Evolutionary conservation across 2,329 filamentous ascomycete species (phyloP).

Genomic region (Rhynchosporium secalis): DNA sequence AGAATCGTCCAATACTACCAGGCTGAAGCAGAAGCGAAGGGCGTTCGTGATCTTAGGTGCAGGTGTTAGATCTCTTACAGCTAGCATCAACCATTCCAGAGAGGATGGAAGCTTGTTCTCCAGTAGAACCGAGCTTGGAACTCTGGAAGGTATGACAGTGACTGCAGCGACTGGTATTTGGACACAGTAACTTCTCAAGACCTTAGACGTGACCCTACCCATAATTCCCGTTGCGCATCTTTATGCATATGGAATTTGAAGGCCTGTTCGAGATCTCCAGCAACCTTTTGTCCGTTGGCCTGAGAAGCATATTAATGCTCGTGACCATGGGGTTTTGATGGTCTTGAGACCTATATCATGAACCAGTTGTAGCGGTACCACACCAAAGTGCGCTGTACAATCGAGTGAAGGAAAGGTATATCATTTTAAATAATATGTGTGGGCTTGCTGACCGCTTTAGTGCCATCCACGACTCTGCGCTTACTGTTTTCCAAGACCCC

Average conservation of each 20-base stretch:
- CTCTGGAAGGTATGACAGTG: background rate
- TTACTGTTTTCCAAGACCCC: conserved; percentile 4
- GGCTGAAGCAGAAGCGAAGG: background rate
- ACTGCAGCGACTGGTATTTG: conserved; percentile 10
- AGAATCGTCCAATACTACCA: conserved; percentile 3
- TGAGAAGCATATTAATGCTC: conserved; percentile 41
- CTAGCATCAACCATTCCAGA: background rate
- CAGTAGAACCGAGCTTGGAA: background rate
- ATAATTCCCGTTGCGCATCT: conserved; percentile 42
- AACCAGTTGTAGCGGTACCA: conserved; percentile 31
- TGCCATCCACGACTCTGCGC: background rate
- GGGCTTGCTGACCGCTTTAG: background rate
- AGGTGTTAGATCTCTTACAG: background rate
- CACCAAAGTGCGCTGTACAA: conserved; percentile 16
- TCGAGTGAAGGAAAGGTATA: background rate
- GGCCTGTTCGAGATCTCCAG: conserved; percentile 29
- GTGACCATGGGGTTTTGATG: conserved; percentile 41
- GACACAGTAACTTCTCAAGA: conserved; percentile 4
- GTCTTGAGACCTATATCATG: conserved; percentile 41
- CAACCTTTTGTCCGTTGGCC: conserved; percentile 42
- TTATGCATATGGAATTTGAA: conserved; percentile 29
- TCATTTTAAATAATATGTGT: background rate
- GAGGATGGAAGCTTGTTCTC: background rate
- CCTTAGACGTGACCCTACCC: conserved; percentile 34
- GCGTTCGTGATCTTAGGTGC: background rate